A percentile compares a stretch with the other conserved stretches of the same genome.
Conservation (phyloP, 2,329 filamentous ascomycete species). For the Conoideocrella luteorostrata region DNA sequence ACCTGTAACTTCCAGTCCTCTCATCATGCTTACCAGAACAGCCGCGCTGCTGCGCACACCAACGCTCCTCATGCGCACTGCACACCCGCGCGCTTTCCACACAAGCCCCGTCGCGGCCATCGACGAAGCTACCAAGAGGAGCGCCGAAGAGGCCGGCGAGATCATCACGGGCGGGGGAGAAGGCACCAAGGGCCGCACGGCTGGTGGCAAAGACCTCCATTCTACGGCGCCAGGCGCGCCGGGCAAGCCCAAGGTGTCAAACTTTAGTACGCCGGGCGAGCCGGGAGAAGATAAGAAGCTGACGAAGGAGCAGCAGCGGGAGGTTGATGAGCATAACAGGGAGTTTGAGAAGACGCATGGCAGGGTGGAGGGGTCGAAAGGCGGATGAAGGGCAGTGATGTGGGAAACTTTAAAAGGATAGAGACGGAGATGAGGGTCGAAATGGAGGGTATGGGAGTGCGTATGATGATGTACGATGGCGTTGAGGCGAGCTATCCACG, state of each 20-base stretch:
- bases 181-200: too few species aligned
- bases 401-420: conserved; percentile 44
- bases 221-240: conserved; percentile 17
- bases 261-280: conserved; percentile 35
- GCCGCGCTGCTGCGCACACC: too few species aligned
- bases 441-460: too few species aligned
- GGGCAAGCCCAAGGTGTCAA: conserved; percentile 45
- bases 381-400: conserved; percentile 44
- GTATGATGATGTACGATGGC: too few species aligned
- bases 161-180: background rate
- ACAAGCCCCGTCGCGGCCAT: too few species aligned
- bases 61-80: too few species aligned
- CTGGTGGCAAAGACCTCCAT: background rate
- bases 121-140: too few species aligned
- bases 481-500: too few species aligned
- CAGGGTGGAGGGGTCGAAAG: too few species aligned
- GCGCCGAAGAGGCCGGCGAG: background rate
- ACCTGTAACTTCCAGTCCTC: too few species aligned
- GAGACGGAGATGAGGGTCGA: conserved; percentile 4
- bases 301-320: conserved; percentile 45
- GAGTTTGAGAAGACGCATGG: conserved; percentile 53
- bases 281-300: conserved; percentile 22
- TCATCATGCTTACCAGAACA: too few species aligned
- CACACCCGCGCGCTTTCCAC: too few species aligned
- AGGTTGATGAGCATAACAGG: conserved; percentile 52